Percentiles rank a stretch among this genome's conserved stretches.
Evolutionary conservation across 805 yeast species (phyloP).

Genomic region (Yarrowia sp.): DNA sequence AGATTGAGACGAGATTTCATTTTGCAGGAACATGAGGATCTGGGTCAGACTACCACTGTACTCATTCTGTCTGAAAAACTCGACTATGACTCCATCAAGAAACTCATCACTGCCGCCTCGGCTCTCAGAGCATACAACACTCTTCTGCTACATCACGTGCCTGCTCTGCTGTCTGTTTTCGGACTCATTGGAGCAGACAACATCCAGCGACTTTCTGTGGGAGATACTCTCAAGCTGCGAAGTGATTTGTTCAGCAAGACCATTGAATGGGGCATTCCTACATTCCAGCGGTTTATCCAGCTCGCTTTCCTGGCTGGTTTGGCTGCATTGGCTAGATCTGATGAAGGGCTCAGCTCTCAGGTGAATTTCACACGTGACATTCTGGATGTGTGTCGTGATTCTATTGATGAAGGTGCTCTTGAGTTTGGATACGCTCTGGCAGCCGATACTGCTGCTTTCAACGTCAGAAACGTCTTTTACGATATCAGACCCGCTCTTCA

Average conservation of each 20-base stretch:
- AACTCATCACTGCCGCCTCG: constrained; percentile 47
- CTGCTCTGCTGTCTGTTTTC: constrained; percentile 29
- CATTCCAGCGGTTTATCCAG: constrained; percentile 36
- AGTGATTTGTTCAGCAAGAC: constrained; percentile 11
- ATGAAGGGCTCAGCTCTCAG: constrained; percentile 17
- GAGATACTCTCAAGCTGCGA: constrained; percentile 14
- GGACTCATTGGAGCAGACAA: constrained; percentile 16
- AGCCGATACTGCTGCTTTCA: constrained; percentile 34
- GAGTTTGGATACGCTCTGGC: constrained; percentile 42
- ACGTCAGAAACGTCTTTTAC: constrained; percentile 29
- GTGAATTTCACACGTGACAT: constrained; percentile 34
- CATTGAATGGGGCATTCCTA: constrained; percentile 34
- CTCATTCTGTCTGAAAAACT: constrained; percentile 43
- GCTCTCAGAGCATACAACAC: constrained; percentile 59
- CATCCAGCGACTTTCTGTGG: constrained; percentile 2
- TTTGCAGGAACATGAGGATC: constrained; percentile 63
- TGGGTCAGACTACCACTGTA: constrained; percentile 65
- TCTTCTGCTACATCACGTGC: constrained; percentile 54
- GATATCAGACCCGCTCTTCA: constrained; percentile 35
- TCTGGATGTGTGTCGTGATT: constrained; percentile 32
- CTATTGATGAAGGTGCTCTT: constrained; percentile 42
- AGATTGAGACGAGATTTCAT: constrained; percentile 62
- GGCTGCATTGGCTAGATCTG: constrained; percentile 30
- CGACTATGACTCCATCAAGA: constrained; percentile 11
- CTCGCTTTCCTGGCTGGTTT: constrained; percentile 32